A percentile compares a stretch with the other conserved stretches of the same genome.
Conservation (phyloP, 345 rosid genomes). For the Citrus sp. region DNA sequence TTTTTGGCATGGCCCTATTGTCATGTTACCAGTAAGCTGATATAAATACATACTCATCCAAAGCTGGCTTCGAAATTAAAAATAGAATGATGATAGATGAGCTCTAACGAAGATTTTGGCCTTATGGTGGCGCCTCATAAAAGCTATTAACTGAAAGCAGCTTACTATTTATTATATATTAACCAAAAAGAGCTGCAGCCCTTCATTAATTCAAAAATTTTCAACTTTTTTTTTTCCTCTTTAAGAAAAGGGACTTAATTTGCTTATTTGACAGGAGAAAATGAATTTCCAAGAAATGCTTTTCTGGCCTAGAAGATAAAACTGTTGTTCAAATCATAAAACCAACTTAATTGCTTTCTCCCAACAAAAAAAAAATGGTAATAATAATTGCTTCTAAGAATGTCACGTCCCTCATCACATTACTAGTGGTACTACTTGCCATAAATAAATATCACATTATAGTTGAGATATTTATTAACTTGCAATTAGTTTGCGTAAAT, state of each 20-base stretch:
- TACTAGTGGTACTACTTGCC: too few species aligned
- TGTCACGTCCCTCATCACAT: background rate
- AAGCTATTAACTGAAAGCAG: constrained; percentile 29
- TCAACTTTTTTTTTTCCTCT: too few species aligned
- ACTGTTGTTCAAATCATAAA: background rate
- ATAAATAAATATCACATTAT: too few species aligned
- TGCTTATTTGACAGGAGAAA: background rate
- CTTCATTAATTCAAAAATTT: constrained; percentile 6
- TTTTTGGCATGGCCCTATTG: background rate
- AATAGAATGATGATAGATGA: constrained; percentile 10
- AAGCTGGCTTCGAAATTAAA: background rate
- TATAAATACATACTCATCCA: constrained; percentile 22
- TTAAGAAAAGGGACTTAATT: background rate
- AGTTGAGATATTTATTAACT: background rate
- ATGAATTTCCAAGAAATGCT: background rate
- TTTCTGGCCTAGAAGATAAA: background rate
- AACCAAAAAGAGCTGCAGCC: constrained; percentile 6
- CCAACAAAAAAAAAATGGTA: too few species aligned
- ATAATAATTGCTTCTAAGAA: too few species aligned
- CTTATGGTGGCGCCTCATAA: constrained; percentile 23
- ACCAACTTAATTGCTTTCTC: background rate
- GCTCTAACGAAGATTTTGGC: constrained; percentile 13
- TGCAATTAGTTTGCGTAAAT: background rate
- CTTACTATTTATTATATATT: constrained; percentile 19
- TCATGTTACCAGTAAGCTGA: too few species aligned